Evolutionary conservation across 176 grass and related monocot species (phyloP).

Genomic region (Eleusine indica): DNA sequence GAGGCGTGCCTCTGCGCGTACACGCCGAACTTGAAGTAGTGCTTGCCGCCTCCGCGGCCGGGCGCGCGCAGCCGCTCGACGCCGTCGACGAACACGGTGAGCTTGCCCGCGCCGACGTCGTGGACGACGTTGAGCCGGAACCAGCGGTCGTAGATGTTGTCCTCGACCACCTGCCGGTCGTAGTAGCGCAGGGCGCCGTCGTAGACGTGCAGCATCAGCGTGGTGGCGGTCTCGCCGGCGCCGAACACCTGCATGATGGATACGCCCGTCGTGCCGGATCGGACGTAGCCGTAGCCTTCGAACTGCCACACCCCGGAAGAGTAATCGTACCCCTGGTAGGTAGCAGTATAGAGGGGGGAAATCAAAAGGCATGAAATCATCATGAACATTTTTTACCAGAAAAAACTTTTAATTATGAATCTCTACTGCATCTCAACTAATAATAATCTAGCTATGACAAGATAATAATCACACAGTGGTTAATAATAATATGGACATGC

Average conservation of each 20-base stretch:
- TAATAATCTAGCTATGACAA: not conserved
- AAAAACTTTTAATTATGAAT: no score
- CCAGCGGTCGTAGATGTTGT: conserved; percentile 50
- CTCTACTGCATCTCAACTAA: not conserved
- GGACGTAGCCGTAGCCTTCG: conserved; percentile 45
- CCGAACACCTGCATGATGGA: conserved; percentile 60
- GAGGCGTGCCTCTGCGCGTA: conserved; percentile 12
- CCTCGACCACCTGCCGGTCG: conserved; percentile 22
- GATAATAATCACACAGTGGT: no score
- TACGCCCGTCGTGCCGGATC: conserved; percentile 41
- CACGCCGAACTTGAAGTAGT: conserved; percentile 64
- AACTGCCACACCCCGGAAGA: conserved; percentile 52
- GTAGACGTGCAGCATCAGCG: conserved; percentile 55
- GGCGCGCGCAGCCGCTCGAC: not conserved
- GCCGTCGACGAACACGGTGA: conserved; percentile 48
- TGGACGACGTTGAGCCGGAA: conserved; percentile 66
- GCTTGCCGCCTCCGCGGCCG: conserved; percentile 15
- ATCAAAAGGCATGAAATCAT: no score
- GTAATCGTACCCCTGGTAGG: conserved; percentile 28
- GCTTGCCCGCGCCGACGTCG: not conserved
- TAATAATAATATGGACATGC: no score
- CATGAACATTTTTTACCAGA: no score
- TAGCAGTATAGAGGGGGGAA: no score
- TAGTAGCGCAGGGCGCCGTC: conserved; percentile 34
- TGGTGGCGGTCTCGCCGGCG: not conserved